A percentile compares a stretch with the other conserved stretches of the same genome.
phyloP scores from a whole-genome alignment of 352 stramenopile genomes.

The Phytopythium litorale region DNA sequence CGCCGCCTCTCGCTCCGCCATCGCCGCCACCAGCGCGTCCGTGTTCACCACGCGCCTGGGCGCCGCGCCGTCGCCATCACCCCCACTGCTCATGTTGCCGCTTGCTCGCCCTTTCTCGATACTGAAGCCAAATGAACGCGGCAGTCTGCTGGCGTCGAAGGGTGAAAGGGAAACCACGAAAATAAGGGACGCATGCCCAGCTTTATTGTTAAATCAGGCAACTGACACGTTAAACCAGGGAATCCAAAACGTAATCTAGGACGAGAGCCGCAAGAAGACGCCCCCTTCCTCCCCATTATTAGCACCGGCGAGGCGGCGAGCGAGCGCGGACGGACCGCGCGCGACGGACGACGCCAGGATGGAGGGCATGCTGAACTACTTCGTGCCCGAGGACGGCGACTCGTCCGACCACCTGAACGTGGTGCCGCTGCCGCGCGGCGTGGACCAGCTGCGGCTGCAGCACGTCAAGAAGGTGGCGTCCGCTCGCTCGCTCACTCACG shows the following conservation, averaged over 20 bases:
- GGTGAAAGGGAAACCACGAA: background rate
- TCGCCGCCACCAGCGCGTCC: conserved; percentile 27
- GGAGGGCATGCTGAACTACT: conserved; percentile 89
- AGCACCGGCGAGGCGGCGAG: background rate
- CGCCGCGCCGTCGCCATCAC: background rate
- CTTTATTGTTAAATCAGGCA: background rate
- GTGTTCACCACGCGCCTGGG: conserved; percentile 34
- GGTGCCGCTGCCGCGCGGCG: conserved; percentile 62
- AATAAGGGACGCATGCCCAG: background rate
- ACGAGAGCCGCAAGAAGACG: background rate
- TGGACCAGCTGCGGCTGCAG: conserved; percentile 66
- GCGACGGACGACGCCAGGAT: conserved; percentile 22
- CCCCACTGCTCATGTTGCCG: conserved; percentile 1
- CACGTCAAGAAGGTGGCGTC: conserved; percentile 76
- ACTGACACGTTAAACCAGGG: background rate
- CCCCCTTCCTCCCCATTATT: background rate
- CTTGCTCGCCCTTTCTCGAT: conserved; percentile 1
- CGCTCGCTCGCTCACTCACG: background rate
- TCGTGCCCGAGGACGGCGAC: conserved; percentile 82
- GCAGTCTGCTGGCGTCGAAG: background rate
- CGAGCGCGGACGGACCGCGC: background rate
- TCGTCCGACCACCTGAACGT: conserved; percentile 85
- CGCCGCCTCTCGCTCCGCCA: conserved; percentile 19
- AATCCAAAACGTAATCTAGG: background rate
- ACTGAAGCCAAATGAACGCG: background rate